Percentiles rank a stretch among this genome's conserved stretches.
Evolutionary conservation across 2,329 filamentous ascomycete genomes (phyloP).

Genomic region (Fusarium miscanthi): DNA sequence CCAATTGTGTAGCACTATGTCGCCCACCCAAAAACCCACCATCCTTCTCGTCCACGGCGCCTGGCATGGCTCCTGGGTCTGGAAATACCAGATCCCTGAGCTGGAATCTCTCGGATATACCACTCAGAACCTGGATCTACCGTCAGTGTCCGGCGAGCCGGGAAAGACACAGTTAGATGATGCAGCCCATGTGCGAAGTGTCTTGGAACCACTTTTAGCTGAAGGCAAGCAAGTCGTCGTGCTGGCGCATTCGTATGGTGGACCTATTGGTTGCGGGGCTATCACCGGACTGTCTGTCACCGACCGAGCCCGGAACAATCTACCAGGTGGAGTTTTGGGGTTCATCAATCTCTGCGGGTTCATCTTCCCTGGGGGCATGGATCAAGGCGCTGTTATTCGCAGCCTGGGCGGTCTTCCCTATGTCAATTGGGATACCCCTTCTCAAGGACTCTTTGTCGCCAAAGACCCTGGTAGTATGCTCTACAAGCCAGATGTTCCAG

Average conservation of each 20-base stretch:
- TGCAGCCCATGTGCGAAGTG: background rate
- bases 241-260: background rate
- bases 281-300: background rate
- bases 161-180: background rate
- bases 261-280: background rate
- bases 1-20: background rate
- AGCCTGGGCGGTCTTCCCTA: background rate
- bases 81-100: background rate
- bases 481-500: background rate
- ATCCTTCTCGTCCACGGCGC: background rate
- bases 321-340: background rate
- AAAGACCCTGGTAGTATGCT: background rate
- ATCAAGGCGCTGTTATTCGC: background rate
- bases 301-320: fast-evolving
- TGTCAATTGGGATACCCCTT: background rate
- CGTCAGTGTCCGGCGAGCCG: background rate
- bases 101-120: background rate
- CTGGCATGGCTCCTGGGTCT: constrained; percentile 1
- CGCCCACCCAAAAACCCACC: background rate
- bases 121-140: background rate
- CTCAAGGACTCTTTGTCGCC: background rate
- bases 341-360: background rate
- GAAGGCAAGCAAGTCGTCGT: background rate
- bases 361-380: background rate
- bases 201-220: background rate